A percentile compares a stretch with the other conserved stretches of the same genome.
phyloP scores from a whole-genome alignment of 1,284 basidiomycete species.

The Kalmanozyma brasiliensis region DNA sequence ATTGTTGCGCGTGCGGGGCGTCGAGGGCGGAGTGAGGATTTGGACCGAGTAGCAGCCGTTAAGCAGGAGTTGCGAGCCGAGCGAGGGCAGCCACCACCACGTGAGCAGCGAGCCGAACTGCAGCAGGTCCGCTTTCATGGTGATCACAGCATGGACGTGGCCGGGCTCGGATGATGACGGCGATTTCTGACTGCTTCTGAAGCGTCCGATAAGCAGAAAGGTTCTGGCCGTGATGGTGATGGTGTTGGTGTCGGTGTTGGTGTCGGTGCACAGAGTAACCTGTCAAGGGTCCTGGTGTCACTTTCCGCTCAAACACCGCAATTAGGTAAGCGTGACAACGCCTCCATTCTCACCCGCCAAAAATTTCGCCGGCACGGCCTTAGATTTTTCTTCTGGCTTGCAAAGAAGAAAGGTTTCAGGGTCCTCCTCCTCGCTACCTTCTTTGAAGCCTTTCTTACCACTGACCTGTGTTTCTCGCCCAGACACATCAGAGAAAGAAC shows the following conservation, averaged over 20 bases:
- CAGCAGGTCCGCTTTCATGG: conserved; percentile 28
- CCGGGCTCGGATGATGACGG: no score
- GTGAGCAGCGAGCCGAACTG: conserved; percentile 33
- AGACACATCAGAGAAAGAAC: no score
- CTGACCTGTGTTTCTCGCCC: not conserved
- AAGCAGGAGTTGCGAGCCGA: conserved; percentile 32
- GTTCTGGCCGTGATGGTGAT: not conserved
- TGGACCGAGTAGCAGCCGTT: conserved; percentile 21
- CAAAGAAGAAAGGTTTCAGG: not conserved
- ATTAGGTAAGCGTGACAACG: conserved; percentile 35
- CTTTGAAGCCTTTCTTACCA: not conserved
- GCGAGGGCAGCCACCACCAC: conserved; percentile 46
- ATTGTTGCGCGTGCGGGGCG: conserved; percentile 7
- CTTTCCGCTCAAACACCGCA: not conserved
- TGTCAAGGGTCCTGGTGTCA: not conserved
- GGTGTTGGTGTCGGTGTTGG: no score
- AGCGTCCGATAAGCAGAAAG: no score
- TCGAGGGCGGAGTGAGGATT: conserved; percentile 2
- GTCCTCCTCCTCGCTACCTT: conserved; percentile 3
- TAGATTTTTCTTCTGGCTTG: not conserved
- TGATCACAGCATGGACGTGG: not conserved
- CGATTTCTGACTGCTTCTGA: no score
- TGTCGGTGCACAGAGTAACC: not conserved
- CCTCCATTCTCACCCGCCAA: conserved; percentile 6
- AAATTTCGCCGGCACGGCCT: not conserved